Evolutionary conservation across 2,329 filamentous ascomycete genomes (phyloP).

Genomic region (Xenoacremonium recifei): DNA sequence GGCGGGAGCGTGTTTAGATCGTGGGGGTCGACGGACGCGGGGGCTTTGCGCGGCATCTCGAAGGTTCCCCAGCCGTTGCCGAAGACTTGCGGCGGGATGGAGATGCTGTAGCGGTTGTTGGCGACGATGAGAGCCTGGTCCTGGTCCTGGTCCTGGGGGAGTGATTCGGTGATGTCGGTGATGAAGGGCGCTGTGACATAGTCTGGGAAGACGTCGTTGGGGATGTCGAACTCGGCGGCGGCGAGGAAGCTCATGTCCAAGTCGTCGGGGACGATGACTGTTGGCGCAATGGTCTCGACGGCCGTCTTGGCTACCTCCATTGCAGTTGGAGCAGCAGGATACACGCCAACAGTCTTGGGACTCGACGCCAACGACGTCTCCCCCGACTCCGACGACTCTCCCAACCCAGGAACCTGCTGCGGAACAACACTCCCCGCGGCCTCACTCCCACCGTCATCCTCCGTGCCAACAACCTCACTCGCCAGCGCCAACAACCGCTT

Average conservation of each 20-base stretch:
- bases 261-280: no score
- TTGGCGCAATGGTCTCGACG: no score
- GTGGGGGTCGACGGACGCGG: slow-evolving; percentile 2
- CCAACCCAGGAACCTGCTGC: no score
- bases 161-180: neutral
- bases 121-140: neutral
- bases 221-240: neutral
- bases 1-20: slow-evolving; percentile 5
- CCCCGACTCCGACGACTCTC: neutral
- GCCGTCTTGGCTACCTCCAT: no score
- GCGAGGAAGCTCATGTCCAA: neutral
- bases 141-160: neutral
- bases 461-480: slow-evolving; percentile 23
- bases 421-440: no score
- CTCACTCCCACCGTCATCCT: slow-evolving; percentile 10
- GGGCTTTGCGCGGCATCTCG: slow-evolving; percentile 10
- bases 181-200: neutral
- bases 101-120: neutral
- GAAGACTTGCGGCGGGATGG: slow-evolving; percentile 19
- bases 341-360: neutral
- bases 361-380: neutral
- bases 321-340: neutral
- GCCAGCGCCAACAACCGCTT: slow-evolving; percentile 21
- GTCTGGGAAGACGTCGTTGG: neutral
- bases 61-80: slow-evolving; percentile 19